A percentile compares a stretch with the other conserved stretches of the same genome.
Conservation (phyloP, 2,329 filamentous ascomycete genomes). For the Calonectria pteridis region DNA sequence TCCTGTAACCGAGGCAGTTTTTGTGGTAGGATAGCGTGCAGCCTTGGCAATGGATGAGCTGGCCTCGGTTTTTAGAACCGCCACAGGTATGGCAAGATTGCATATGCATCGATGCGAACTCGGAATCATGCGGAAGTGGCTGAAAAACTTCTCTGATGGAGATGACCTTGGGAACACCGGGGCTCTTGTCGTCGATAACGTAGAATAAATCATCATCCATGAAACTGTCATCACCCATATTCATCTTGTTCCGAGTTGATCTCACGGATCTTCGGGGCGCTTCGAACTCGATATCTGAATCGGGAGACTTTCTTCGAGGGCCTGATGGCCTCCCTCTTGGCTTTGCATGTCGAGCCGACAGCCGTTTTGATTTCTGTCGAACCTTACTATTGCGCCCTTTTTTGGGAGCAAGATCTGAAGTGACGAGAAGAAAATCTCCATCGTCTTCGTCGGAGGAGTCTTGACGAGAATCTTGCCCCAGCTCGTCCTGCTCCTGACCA, state of each 20-base stretch:
- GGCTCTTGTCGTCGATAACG: slow-evolving; percentile 59
- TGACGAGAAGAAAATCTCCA: slow-evolving; percentile 51
- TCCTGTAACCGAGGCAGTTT: slow-evolving; percentile 81
- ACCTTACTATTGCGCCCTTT: slow-evolving; percentile 38
- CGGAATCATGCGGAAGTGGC: slow-evolving; percentile 68
- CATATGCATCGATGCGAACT: slow-evolving; percentile 79
- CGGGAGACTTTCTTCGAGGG: slow-evolving; percentile 43
- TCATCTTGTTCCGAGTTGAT: slow-evolving; percentile 56
- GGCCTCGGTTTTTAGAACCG: slow-evolving; percentile 63
- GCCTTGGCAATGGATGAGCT: slow-evolving; percentile 89
- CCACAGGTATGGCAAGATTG: slow-evolving; percentile 79
- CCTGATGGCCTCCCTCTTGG: slow-evolving; percentile 12
- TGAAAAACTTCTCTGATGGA: slow-evolving; percentile 82
- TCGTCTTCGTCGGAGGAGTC: slow-evolving; percentile 49
- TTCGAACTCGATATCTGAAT: slow-evolving; percentile 67
- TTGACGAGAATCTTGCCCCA: slow-evolving; percentile 45
- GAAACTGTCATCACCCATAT: slow-evolving; percentile 65
- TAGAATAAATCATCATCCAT: slow-evolving; percentile 71
- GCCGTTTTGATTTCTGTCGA: slow-evolving; percentile 37
- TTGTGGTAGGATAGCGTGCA: slow-evolving; percentile 89
- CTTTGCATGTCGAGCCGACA: slow-evolving; percentile 30
- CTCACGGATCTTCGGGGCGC: slow-evolving; percentile 62
- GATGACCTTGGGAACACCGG: slow-evolving; percentile 64
- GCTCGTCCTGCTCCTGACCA: slow-evolving; percentile 49
- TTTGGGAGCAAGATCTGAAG: slow-evolving; percentile 52